phyloP scores from a whole-genome alignment of 805 yeast species.

The Kregervanrija fluxuum region DNA sequence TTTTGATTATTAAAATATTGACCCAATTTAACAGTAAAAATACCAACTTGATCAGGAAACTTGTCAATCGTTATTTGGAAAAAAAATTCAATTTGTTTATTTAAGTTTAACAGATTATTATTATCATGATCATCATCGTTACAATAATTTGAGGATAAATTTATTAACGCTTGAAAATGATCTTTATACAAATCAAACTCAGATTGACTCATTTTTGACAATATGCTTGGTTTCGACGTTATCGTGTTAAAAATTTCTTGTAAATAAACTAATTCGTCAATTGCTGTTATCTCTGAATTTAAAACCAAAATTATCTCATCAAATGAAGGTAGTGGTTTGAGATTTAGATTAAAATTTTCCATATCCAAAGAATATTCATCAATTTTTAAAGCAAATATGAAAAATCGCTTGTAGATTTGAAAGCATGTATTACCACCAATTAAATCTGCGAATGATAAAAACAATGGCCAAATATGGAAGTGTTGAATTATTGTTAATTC shows the following conservation, averaged over 20 bases:
- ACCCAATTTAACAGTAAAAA: constrained; percentile 41
- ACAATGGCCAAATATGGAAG: constrained; percentile 47
- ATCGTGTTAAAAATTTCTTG: constrained; percentile 25
- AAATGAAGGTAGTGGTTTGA: too few relatives aligned
- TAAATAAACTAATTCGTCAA: constrained; percentile 7
- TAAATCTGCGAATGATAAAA: constrained; percentile 38
- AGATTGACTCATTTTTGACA: constrained; percentile 33
- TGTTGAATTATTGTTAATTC: constrained; percentile 47
- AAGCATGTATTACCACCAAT: constrained; percentile 36
- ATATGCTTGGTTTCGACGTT: constrained; percentile 28
- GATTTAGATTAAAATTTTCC: too few relatives aligned
- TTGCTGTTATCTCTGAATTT: not conserved
- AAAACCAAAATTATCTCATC: too few relatives aligned
- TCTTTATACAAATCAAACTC: constrained; percentile 42
- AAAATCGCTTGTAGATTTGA: constrained; percentile 28
- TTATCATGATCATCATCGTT: not conserved
- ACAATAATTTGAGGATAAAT: not conserved
- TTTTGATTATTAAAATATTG: constrained; percentile 37
- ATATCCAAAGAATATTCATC: too few relatives aligned
- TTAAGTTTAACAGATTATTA: not conserved
- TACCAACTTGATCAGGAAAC: constrained; percentile 57
- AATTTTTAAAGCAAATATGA: constrained; percentile 8
- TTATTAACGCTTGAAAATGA: constrained; percentile 35
- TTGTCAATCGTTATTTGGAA: constrained; percentile 29
- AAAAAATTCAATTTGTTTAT: constrained; percentile 12